Evolutionary conservation across 306 rosid genomes (phyloP), one percentile per base, ranked within the genome.

Genomic region (Argentina anserina): DNA sequence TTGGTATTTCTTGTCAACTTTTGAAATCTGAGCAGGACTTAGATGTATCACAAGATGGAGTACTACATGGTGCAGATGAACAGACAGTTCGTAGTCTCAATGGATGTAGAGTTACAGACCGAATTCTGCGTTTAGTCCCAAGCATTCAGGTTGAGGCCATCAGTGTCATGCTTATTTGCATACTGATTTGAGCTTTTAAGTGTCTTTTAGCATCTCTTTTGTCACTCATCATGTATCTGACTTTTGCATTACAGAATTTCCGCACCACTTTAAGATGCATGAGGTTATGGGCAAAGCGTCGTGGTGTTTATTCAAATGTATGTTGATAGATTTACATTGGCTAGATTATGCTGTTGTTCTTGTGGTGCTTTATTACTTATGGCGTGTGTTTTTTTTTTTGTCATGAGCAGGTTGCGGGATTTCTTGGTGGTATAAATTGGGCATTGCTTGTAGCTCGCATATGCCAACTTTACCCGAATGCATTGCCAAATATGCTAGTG

Each of bases 381-480:
- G 65, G 46, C n/a, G n/a, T 75, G 45, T 71, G 46, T 69, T 72
- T n/a, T 76, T 67, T 65, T 80, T 74, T 69, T 50, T 83, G 53
- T 76, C 65, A 47, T 76, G 84, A 52, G 56, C 92, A 94, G 99
- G 97, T 94, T 86, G 36, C 95, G 4, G 99, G 99, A 47, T 94
- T 94, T 85, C 96, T 94, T 79, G 99, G 99, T 83, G 99, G 99
- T 65, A 89, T 94, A 73, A 94, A 94, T 71, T 84, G 95, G 97
- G 99, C 97, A 25, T 81, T 94, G 81, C 99, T 94, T 79, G 99
- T 94, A 82, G 97, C 95, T 78, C 99, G 97, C 75, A 94, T 94
- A 78, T 94, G 99, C 91, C 99, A 91, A 86, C 84, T 94, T 64
- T 94, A 84, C 80, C 99, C 99, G 61, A 94, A 94, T 79, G 99